These are phyloP conservation scores for Saururus chinensis DNA, from an alignment of 164 flowering plant species.

Conservation along the genomic window DNA sequence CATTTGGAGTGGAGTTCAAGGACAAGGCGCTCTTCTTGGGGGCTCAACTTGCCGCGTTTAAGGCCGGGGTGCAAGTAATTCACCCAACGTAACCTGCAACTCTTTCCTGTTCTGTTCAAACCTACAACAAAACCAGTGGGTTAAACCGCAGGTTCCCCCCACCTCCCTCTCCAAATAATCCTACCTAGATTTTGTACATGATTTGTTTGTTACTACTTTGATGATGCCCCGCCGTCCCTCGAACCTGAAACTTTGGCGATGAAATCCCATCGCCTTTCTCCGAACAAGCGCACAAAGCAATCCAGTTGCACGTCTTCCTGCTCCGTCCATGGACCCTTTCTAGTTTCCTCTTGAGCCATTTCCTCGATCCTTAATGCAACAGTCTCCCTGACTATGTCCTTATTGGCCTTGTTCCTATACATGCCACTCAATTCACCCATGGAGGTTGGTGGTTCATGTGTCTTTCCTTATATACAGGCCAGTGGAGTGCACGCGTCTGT, in stretches of 20 bases:
- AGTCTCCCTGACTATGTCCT: neutral
- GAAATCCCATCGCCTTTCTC: slow-evolving; percentile 97
- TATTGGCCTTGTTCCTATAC: too few species aligned
- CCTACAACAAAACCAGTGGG: slow-evolving; percentile 61
- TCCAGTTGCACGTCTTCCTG: slow-evolving; percentile 78
- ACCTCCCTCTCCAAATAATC: slow-evolving; percentile 31
- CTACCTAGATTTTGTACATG: slow-evolving; percentile 30
- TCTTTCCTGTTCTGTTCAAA: slow-evolving; percentile 92
- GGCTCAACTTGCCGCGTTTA: slow-evolving; percentile 84
- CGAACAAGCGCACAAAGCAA: slow-evolving; percentile 66
- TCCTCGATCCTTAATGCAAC: neutral
- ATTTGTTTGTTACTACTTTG: neutral
- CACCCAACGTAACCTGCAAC: slow-evolving; percentile 98
- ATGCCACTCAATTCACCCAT: too few species aligned
- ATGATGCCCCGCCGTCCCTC: slow-evolving; percentile 78
- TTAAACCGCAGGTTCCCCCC: slow-evolving; percentile 26
- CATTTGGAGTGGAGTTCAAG: slow-evolving; percentile 82
- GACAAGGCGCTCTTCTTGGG: slow-evolving; percentile 82
- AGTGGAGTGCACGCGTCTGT: too few species aligned
- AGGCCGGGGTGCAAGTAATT: slow-evolving; percentile 93
- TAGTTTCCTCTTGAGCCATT: slow-evolving; percentile 45
- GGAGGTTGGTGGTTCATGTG: too few species aligned
- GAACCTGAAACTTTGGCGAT: slow-evolving; percentile 98
- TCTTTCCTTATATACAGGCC: too few species aligned
- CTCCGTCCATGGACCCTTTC: slow-evolving; percentile 98